Conservation (phyloP, 352 stramenopile species). For the Pythium brachiatum region DNA sequence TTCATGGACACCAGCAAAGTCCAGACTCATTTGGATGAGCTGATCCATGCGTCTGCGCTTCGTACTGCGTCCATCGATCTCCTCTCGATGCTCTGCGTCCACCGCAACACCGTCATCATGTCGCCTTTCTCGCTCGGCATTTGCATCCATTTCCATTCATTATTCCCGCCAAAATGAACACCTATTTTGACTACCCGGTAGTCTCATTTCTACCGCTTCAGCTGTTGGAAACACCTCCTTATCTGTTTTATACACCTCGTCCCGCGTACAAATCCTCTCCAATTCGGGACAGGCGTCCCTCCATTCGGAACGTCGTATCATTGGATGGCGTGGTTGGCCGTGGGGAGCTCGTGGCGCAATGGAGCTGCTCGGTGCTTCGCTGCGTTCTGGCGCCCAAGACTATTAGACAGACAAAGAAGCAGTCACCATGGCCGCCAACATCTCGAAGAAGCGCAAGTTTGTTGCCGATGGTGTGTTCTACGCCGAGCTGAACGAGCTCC, state of each 20-base stretch:
- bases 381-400: conserved; percentile 19
- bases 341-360: background rate
- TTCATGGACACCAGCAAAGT: conserved; percentile 27
- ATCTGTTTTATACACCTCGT: conserved; percentile 13
- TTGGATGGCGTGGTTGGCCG: conserved; percentile 10
- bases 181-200: conserved; percentile 16
- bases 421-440: conserved; percentile 86
- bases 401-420: conserved; percentile 29
- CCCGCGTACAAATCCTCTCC: background rate
- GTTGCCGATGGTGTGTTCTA: conserved; percentile 99
- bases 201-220: background rate
- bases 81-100: background rate
- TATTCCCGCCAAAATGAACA: background rate
- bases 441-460: conserved; percentile 99
- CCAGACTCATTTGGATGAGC: conserved; percentile 49
- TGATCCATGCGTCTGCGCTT: conserved; percentile 57
- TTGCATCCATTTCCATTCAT: conserved; percentile 20
- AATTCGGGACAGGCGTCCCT: conserved; percentile 12
- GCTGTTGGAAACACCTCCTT: conserved; percentile 1
- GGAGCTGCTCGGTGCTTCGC: background rate
- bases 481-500: conserved; percentile 99
- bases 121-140: background rate
- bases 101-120: background rate
- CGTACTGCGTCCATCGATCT: conserved; percentile 8
- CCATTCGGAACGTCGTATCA: conserved; percentile 4